phyloP scores from a whole-genome alignment of 768 basidiomycete genomes.

The Leccinellum albellum region DNA sequence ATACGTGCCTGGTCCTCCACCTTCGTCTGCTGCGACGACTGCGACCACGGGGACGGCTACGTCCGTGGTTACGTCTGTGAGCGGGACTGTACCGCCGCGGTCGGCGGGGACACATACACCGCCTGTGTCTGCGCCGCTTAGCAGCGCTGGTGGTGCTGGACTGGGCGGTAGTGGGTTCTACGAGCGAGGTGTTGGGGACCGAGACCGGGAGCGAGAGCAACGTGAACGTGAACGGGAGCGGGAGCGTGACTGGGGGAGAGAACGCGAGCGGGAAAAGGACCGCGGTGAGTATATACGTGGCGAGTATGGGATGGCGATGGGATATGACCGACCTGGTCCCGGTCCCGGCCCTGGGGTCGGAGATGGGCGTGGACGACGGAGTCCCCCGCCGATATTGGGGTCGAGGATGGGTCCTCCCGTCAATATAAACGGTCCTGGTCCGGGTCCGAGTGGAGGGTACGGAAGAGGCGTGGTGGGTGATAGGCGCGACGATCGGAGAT shows the following conservation, averaged over 20 bases:
- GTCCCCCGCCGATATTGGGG: conserved; percentile 24
- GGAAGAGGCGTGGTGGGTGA: conserved; percentile 19
- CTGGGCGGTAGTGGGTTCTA: conserved; percentile 28
- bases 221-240: neutral
- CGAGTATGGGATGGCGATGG: conserved; percentile 20
- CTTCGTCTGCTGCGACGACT: conserved; percentile 16
- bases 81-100: conserved; percentile 1
- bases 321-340: conserved; percentile 33
- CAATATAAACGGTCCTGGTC: conserved; percentile 3
- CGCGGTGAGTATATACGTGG: conserved; percentile 36
- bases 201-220: neutral
- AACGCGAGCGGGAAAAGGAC: conserved; percentile 25
- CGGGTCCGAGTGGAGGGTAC: conserved; percentile 1
- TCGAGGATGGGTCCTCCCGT: conserved; percentile 8
- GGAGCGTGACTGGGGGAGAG: conserved; percentile 14
- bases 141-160: neutral
- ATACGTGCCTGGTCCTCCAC: conserved; percentile 20
- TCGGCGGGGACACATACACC: conserved; percentile 20
- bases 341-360: too few relatives aligned
- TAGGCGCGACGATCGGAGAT: conserved; percentile 36
- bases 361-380: conserved; percentile 24
- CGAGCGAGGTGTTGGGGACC: conserved; percentile 18
- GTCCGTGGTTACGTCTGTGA: neutral
- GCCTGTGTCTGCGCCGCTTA: conserved; percentile 24
- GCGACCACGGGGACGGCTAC: neutral